Evolutionary conservation across 2,329 filamentous ascomycete genomes (phyloP).

Genomic region (Domatiomyces globalis): DNA sequence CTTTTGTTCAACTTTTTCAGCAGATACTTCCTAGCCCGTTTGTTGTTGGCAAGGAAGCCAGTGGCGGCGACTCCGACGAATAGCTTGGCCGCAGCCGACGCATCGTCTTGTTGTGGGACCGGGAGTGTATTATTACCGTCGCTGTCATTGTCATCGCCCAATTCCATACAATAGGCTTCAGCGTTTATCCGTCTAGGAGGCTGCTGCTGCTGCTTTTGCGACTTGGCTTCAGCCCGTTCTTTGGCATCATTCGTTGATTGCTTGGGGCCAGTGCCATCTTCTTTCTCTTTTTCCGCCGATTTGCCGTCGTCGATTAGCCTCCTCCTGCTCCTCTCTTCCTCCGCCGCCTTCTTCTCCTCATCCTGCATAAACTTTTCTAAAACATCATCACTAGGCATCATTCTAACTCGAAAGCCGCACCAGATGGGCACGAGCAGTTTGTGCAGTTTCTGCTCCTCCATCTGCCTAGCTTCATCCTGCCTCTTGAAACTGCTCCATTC

Average conservation of each 20-base stretch:
- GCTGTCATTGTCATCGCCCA: neutral
- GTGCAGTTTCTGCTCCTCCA: constrained; percentile 15
- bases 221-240: neutral
- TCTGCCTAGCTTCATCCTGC: constrained; percentile 7
- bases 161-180: neutral
- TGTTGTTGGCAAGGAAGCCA: constrained; percentile 4
- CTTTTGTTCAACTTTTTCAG: constrained; percentile 2
- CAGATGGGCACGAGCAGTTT: constrained; percentile 18
- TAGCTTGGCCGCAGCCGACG: constrained; percentile 6
- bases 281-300: no score
- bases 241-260: neutral
- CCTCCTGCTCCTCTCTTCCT: neutral
- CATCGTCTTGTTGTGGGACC: neutral
- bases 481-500: constrained; percentile 2
- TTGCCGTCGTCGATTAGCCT: neutral
- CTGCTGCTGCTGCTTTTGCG: neutral
- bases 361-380: constrained; percentile 9
- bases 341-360: constrained; percentile 2
- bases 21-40: constrained; percentile 3
- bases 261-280: neutral
- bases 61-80: constrained; percentile 12
- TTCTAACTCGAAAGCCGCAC: constrained; percentile 15
- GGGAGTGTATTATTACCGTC: neutral
- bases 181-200: neutral
- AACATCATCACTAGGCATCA: constrained; percentile 14